A percentile compares a stretch with the other conserved stretches of the same genome.
These are phyloP conservation scores for Albifimbria verrucaria DNA, from an alignment of 2,329 filamentous ascomycete genomes.

Conservation along the genomic window DNA sequence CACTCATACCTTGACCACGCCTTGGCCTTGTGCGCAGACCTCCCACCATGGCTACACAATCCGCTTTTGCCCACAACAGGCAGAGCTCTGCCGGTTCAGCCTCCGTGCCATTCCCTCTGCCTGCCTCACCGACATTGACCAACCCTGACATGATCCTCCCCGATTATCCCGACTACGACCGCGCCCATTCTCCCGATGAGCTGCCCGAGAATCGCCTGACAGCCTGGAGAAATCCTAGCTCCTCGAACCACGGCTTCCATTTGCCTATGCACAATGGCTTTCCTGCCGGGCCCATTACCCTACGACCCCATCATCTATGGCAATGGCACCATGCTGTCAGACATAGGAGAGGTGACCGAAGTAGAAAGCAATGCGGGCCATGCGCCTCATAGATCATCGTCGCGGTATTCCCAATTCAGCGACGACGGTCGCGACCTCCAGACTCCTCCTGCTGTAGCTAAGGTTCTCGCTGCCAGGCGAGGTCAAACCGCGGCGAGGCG, in stretches of 20 bases:
- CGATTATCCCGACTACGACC: conserved; percentile 70
- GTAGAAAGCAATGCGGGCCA: conserved; percentile 47
- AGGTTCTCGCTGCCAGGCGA: conserved; percentile 40
- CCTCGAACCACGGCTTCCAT: conserved; percentile 36
- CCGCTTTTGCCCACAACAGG: conserved; percentile 20
- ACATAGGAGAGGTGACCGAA: conserved; percentile 58
- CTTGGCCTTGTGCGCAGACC: too few relatives aligned
- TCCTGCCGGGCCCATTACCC: conserved; percentile 45
- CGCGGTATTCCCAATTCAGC: conserved; percentile 28
- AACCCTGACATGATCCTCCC: conserved; percentile 95
- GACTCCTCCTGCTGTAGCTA: conserved; percentile 44
- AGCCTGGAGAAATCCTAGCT: conserved; percentile 49
- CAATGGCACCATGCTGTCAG: conserved; percentile 66
- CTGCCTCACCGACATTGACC: conserved; percentile 80
- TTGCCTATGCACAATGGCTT: conserved; percentile 36
- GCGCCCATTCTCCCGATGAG: conserved; percentile 50
- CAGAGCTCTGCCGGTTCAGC: conserved; percentile 22
- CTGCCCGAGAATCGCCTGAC: conserved; percentile 48
- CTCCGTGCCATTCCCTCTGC: conserved; percentile 41
- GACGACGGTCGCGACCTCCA: conserved; percentile 32
- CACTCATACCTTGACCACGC: too few relatives aligned
- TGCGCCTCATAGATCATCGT: conserved; percentile 34
- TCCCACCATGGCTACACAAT: conserved; percentile 27
- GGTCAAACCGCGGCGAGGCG: conserved; percentile 41
- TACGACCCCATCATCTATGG: conserved; percentile 66